Conservation (phyloP, 2,329 filamentous ascomycete genomes). For the Fusarium papillatum region DNA sequence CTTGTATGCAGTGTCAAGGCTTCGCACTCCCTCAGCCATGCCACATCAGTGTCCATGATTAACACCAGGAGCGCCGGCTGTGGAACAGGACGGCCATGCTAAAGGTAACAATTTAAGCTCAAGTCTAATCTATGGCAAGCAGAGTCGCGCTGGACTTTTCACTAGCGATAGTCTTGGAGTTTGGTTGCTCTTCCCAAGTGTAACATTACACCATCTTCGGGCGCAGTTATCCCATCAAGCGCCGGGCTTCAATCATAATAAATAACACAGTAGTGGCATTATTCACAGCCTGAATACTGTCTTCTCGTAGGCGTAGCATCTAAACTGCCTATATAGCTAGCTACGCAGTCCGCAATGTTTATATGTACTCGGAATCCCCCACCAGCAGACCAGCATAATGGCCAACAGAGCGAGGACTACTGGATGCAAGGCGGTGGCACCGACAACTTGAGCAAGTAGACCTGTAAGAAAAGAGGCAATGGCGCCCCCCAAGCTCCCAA, state of each 20-base stretch:
- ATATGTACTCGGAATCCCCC: neutral
- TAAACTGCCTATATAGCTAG: neutral
- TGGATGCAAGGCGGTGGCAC: neutral
- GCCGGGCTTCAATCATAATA: too few relatives aligned
- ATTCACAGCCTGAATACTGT: neutral
- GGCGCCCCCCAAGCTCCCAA: neutral
- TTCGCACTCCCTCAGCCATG: neutral
- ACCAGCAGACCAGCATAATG: neutral
- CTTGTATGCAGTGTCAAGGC: too few relatives aligned
- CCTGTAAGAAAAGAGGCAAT: neutral
- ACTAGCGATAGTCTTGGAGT: too few relatives aligned
- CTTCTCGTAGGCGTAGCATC: neutral
- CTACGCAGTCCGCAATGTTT: neutral
- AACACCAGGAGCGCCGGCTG: neutral
- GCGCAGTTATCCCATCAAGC: too few relatives aligned
- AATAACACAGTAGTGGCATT: neutral
- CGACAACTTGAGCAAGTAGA: neutral
- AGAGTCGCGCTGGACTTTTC: too few relatives aligned
- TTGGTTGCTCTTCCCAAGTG: neutral
- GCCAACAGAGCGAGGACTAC: neutral
- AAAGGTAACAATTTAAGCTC: neutral
- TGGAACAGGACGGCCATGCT: fast-evolving
- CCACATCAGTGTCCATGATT: neutral
- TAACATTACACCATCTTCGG: neutral
- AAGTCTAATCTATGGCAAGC: too few relatives aligned